Evolutionary conservation across 768 basidiomycete species (phyloP).

Genomic region (Cytidiella melzeri): DNA sequence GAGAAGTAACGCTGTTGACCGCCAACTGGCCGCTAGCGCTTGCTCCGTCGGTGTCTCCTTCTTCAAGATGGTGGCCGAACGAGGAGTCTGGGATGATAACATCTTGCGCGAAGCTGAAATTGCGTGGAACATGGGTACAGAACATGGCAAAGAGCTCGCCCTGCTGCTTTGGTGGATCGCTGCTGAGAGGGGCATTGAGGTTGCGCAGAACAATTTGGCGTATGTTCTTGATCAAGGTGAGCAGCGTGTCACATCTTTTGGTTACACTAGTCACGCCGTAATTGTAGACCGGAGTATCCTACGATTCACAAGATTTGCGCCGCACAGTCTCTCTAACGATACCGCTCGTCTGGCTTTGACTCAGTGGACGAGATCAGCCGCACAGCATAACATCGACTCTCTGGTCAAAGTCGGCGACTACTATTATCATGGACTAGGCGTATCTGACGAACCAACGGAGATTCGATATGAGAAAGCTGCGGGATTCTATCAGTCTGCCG

Average conservation of each 20-base stretch:
- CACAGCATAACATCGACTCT: slow-evolving; percentile 92
- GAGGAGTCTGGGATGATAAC: slow-evolving; percentile 83
- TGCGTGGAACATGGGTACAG: slow-evolving; percentile 63
- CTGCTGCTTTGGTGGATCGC: slow-evolving; percentile 94
- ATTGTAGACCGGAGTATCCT: slow-evolving; percentile 63
- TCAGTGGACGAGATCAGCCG: slow-evolving; percentile 93
- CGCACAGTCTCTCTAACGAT: slow-evolving; percentile 70
- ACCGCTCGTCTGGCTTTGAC: slow-evolving; percentile 80
- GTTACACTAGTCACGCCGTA: slow-evolving; percentile 26
- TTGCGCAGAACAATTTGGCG: slow-evolving; percentile 93
- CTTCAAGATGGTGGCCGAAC: slow-evolving; percentile 88
- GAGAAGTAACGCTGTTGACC: slow-evolving; percentile 34
- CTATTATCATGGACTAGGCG: slow-evolving; percentile 87
- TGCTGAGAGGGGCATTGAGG: slow-evolving; percentile 86
- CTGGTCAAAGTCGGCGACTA: slow-evolving; percentile 98
- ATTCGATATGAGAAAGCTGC: slow-evolving; percentile 84
- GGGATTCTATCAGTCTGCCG: slow-evolving; percentile 90
- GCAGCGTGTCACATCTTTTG: slow-evolving; percentile 14
- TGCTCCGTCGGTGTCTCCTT: slow-evolving; percentile 91
- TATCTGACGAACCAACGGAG: slow-evolving; percentile 58
- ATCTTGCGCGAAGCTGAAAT: slow-evolving; percentile 75
- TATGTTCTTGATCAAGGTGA: slow-evolving; percentile 87
- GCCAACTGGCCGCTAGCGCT: slow-evolving; percentile 55
- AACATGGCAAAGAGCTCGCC: slow-evolving; percentile 73
- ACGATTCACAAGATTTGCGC: slow-evolving; percentile 61